Evolutionary conservation across 2,329 filamentous ascomycete species (phyloP).

Genomic region (Stagonosporopsis tanaceti): DNA sequence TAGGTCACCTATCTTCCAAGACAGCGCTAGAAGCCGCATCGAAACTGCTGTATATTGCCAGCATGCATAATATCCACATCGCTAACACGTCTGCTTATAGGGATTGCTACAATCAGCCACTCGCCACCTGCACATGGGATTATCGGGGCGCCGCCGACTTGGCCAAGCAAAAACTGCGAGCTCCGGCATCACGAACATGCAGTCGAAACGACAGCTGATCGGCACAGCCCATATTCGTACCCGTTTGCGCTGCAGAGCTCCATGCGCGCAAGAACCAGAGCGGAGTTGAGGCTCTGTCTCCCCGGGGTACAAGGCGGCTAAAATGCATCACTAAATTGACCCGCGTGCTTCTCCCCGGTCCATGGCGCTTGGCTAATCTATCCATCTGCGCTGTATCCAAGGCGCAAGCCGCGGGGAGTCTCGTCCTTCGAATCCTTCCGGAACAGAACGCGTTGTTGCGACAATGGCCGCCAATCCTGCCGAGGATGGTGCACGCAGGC

Average conservation of each 20-base stretch:
- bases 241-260: neutral
- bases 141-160: neutral
- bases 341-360: neutral
- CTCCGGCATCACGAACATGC: neutral
- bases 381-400: neutral
- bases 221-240: neutral
- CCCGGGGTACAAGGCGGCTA: conserved; percentile 16
- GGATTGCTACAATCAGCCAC: neutral
- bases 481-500: neutral
- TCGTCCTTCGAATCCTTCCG: neutral
- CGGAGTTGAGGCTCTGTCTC: conserved; percentile 12
- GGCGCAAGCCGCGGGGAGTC: neutral
- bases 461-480: neutral
- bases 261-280: neutral
- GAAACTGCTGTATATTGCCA: conserved; percentile 8
- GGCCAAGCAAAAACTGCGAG: neutral
- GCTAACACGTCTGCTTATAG: neutral
- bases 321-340: conserved; percentile 5
- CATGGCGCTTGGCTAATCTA: conserved; percentile 15
- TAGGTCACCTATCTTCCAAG: neutral
- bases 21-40: conserved; percentile 9
- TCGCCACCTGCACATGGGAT: neutral
- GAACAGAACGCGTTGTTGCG: neutral
- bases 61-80: neutral
- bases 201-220: neutral